Evolutionary conservation across 2,329 filamentous ascomycete species (phyloP).

Genomic region (Pestalotiopsis fici): DNA sequence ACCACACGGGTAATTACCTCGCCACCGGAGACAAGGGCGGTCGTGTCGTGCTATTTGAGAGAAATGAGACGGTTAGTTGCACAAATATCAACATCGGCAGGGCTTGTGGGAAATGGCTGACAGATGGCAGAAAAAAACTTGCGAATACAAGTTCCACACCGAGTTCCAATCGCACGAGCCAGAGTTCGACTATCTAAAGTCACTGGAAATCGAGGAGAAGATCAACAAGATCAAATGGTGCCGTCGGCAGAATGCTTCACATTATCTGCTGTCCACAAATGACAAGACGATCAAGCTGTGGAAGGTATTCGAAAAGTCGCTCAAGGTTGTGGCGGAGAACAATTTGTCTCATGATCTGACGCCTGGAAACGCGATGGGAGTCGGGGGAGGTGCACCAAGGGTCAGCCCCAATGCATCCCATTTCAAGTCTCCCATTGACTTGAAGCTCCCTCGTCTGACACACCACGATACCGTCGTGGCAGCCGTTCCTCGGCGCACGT

Average conservation of each 20-base stretch:
- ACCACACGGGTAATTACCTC: slow-evolving; percentile 86
- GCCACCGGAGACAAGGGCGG: slow-evolving; percentile 90
- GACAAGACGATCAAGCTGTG: slow-evolving; percentile 99
- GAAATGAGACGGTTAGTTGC: slow-evolving; percentile 86
- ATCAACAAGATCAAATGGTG: slow-evolving; percentile 99
- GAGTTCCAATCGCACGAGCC: slow-evolving; percentile 99
- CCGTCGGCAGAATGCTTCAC: slow-evolving; percentile 93
- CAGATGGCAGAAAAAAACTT: slow-evolving; percentile 87
- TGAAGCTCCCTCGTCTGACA: slow-evolving; percentile 94
- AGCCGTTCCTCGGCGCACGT: slow-evolving; percentile 91
- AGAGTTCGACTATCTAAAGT: slow-evolving; percentile 99
- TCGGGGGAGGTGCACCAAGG: slow-evolving; percentile 72
- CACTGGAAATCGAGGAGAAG: slow-evolving; percentile 98
- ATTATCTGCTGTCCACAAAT: slow-evolving; percentile 97
- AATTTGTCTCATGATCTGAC: slow-evolving; percentile 95
- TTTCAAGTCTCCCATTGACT: slow-evolving; percentile 78
- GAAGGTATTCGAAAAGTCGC: slow-evolving; percentile 99
- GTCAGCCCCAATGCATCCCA: slow-evolving; percentile 65
- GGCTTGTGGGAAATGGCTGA: not conserved
- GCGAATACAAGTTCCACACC: slow-evolving; percentile 99
- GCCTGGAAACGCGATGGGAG: slow-evolving; percentile 70
- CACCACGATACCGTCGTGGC: slow-evolving; percentile 98
- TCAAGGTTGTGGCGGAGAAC: slow-evolving; percentile 98
- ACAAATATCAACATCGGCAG: not conserved
- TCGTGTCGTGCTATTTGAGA: slow-evolving; percentile 81